phyloP scores from a whole-genome alignment of 2,329 filamentous ascomycete genomes.

The Botrytis tulipae region DNA sequence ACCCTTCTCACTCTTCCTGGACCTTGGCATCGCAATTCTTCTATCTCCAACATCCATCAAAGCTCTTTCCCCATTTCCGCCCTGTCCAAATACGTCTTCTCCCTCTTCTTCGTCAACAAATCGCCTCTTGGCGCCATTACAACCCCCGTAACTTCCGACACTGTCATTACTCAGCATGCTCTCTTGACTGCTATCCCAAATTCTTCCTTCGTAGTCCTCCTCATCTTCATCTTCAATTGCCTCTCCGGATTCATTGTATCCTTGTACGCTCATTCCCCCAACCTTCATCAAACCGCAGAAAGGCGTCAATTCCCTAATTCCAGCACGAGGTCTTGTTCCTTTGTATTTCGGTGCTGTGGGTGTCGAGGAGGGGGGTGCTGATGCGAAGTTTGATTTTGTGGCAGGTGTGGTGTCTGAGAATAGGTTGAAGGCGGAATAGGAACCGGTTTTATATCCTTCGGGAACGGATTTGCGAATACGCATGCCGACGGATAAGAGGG shows the following conservation, averaged over 20 bases:
- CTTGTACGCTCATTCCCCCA: constrained; percentile 61
- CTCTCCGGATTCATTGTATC: constrained; percentile 35
- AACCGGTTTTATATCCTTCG: constrained; percentile 85
- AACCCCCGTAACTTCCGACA: constrained; percentile 15
- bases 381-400: neutral
- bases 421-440: constrained; percentile 51
- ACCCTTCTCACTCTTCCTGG: constrained; percentile 31
- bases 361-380: constrained; percentile 29
- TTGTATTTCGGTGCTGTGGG: constrained; percentile 30
- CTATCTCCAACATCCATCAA: constrained; percentile 31
- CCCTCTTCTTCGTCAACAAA: constrained; percentile 32
- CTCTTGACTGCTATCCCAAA: constrained; percentile 34
- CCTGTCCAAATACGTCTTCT: constrained; percentile 9
- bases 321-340: constrained; percentile 32
- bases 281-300: constrained; percentile 80
- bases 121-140: constrained; percentile 30
- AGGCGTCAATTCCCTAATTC: constrained; percentile 63
- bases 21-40: constrained; percentile 28
- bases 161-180: constrained; percentile 27
- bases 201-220: constrained; percentile 36
- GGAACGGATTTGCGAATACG: constrained; percentile 88
- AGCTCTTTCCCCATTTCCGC: constrained; percentile 8
- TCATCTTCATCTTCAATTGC: constrained; percentile 38
- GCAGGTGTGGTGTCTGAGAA: constrained; percentile 44
- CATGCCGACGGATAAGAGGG: constrained; percentile 91